These are phyloP conservation scores for Yamadazyma trypodendri DNA, from an alignment of 1,139 yeast species.

Conservation along the genomic window DNA sequence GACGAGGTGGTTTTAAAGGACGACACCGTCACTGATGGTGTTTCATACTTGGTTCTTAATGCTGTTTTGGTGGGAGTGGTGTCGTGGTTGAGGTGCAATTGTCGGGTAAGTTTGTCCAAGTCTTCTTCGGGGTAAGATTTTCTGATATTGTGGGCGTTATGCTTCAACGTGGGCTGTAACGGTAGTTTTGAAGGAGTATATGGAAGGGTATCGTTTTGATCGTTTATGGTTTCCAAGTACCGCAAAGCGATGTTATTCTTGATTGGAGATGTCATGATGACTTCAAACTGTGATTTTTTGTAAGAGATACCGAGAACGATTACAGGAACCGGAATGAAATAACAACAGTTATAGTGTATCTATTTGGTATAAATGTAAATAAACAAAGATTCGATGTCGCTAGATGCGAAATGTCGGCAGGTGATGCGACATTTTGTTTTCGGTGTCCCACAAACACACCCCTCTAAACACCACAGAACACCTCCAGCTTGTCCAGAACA, in stretches of 20 bases:
- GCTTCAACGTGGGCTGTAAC: conserved; percentile 31
- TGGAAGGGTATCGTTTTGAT: conserved; percentile 10
- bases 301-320: neutral
- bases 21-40: conserved; percentile 47
- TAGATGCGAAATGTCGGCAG: conserved; percentile 1
- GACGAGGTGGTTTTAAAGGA: conserved; percentile 38
- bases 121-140: conserved; percentile 25
- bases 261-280: conserved; percentile 25
- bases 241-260: conserved; percentile 30
- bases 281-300: too few species aligned
- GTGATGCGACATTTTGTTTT: too few species aligned
- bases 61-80: conserved; percentile 29
- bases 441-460: too few species aligned
- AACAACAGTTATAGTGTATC: neutral
- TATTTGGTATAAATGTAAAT: conserved; percentile 1
- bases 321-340: neutral
- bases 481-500: too few species aligned
- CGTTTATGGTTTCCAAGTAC: conserved; percentile 33
- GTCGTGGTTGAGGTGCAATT: conserved; percentile 30
- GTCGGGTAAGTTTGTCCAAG: conserved; percentile 40
- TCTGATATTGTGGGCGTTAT: conserved; percentile 20
- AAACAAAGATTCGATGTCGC: neutral
- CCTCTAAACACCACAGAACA: too few species aligned
- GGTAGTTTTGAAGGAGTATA: conserved; percentile 25
- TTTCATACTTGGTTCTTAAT: conserved; percentile 37